A percentile compares a stretch with the other conserved stretches of the same genome.
Evolutionary conservation across 495 filamentous ascomycete species (phyloP).

Genomic region (Aspergillus mulundensis): DNA sequence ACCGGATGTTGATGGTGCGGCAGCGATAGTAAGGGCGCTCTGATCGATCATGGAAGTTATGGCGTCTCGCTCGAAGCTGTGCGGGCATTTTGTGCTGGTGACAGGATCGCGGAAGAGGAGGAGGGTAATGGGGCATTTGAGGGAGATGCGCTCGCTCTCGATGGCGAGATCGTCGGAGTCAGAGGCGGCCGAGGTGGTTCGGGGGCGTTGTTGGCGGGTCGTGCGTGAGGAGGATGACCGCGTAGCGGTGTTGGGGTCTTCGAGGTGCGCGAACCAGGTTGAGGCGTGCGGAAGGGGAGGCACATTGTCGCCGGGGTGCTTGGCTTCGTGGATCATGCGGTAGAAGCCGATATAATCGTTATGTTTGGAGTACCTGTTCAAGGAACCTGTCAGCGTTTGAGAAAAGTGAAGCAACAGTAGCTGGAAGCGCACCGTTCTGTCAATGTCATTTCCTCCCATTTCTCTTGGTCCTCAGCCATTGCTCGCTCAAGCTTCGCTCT

Average conservation of each 20-base stretch:
- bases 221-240: not conserved
- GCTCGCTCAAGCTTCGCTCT: slow-evolving; percentile 26
- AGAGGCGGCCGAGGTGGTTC: slow-evolving; percentile 7
- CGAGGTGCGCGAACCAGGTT: slow-evolving; percentile 65
- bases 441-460: slow-evolving; percentile 34
- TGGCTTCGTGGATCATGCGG: slow-evolving; percentile 69
- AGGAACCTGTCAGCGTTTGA: not conserved
- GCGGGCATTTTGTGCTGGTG: slow-evolving; percentile 73
- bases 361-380: slow-evolving; percentile 60
- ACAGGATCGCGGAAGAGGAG: slow-evolving; percentile 65
- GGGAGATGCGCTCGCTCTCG: slow-evolving; percentile 60
- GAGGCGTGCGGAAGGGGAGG: slow-evolving; percentile 62
- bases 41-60: slow-evolving; percentile 60
- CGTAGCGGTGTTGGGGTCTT: slow-evolving; percentile 28
- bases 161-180: slow-evolving; percentile 67
- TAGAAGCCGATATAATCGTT: slow-evolving; percentile 80
- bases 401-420: not conserved
- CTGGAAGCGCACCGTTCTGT: slow-evolving; percentile 32
- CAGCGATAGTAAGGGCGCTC: slow-evolving; percentile 29
- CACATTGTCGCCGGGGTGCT: slow-evolving; percentile 58
- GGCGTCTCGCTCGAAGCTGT: slow-evolving; percentile 74
- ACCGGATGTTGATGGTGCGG: slow-evolving; percentile 6
- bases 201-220: slow-evolving; percentile 5
- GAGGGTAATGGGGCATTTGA: slow-evolving; percentile 80
- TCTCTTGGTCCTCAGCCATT: slow-evolving; percentile 20